These are phyloP conservation scores for Eimeria zaria DNA, from an alignment of 169 alveolate genomes.

Conservation along the genomic window DNA sequence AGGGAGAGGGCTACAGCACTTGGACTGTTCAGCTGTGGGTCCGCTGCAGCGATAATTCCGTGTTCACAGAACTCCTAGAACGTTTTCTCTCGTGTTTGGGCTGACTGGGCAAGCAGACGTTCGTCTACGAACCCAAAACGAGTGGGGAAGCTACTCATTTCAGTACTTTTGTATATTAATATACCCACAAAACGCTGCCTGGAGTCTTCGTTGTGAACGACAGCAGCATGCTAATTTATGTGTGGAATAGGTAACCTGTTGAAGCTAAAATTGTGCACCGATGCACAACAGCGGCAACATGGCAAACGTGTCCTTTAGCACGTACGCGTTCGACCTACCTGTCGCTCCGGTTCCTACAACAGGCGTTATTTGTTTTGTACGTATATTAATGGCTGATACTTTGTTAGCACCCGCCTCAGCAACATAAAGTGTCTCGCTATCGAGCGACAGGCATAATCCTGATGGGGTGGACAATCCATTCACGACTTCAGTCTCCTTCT, in stretches of 20 bases:
- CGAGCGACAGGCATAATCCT: slow-evolving; percentile 21
- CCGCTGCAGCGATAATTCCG: background rate
- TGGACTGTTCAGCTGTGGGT: slow-evolving; percentile 31
- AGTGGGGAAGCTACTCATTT: background rate
- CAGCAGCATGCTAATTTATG: background rate
- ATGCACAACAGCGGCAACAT: too few species aligned
- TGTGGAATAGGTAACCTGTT: background rate
- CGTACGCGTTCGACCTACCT: slow-evolving; percentile 14
- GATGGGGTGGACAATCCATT: background rate
- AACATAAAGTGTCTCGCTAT: slow-evolving; percentile 44
- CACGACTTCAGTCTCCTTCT: background rate
- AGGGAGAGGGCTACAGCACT: slow-evolving; percentile 36
- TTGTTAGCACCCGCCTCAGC: slow-evolving; percentile 14
- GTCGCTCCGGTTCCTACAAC: slow-evolving; percentile 44
- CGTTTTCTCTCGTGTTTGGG: background rate
- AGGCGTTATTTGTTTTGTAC: background rate
- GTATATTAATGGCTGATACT: background rate
- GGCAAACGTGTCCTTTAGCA: too few species aligned
- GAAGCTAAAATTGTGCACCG: background rate
- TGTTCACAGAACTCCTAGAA: background rate
- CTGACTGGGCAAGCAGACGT: background rate
- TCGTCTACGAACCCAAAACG: background rate
- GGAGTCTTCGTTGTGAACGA: too few species aligned
- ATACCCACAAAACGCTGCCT: background rate
- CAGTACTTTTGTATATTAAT: background rate